Evolutionary conservation across 768 basidiomycete species (phyloP), one percentile per base, ranked within the genome.

Genomic region (Boletus subparvulus): DNA sequence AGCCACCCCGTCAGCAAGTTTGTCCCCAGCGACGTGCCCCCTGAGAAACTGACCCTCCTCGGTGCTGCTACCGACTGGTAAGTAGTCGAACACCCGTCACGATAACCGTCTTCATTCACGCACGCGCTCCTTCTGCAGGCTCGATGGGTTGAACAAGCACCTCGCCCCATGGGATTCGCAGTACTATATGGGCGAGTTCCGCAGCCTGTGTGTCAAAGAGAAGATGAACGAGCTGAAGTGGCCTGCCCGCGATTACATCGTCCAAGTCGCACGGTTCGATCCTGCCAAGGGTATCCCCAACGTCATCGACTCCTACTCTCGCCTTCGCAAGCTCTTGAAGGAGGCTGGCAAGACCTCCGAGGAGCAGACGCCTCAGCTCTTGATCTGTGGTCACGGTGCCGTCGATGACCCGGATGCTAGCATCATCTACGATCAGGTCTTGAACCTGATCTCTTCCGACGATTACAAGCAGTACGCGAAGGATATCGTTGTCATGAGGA

Each of bases 341-440:
- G 68, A 70, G 50, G 75, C 76, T 21, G 75, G 77, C 28, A 70
- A 73, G 8, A 74, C 80, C 7, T 64, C 81, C 13, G 76, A 75
- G 36, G 77, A 82, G 7, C 78, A 84, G 6, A 76, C 78, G 42
- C 91, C 91, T 54, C 91, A 93, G 69, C 73, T 93, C 61, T 76
- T 93, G 65, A 73, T 93, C 61, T 92, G 90, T 70, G 94, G 94
- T 21, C 94, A 97, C 69, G 93, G 93, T 52, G 90, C 89, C 28
- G 92, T 97, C 57, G 94, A 97, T 64, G 94, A 97, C 72, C 94
- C 93, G 16, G 93, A 97, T 77, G 93, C 93, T 14, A 91, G 86
- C 73, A 90, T 91, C 76, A 92, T 93, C 72, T 92, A 92, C 69
- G 91, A 92, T 61, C 81, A 91, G 68, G 78, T 86, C 59, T 80